Evolutionary conservation across 2,329 filamentous ascomycete species (phyloP).

Genomic region (Pseudogymnoascus sp.): DNA sequence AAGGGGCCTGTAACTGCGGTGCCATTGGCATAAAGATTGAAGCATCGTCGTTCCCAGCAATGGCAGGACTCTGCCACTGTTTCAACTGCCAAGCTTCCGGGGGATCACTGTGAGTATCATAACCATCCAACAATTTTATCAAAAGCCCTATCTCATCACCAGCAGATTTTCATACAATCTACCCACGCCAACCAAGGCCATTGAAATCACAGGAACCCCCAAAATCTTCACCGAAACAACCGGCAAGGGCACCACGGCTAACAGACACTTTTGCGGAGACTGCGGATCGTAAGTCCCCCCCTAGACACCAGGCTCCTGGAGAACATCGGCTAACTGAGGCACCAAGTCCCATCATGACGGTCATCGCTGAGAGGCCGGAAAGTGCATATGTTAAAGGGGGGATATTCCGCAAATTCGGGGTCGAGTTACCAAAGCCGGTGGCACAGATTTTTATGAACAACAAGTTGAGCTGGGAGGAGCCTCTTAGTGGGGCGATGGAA

Average conservation of each 20-base stretch:
- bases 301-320: too few species aligned
- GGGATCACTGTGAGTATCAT: background rate
- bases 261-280: slow-evolving; percentile 13
- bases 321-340: background rate
- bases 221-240: slow-evolving; percentile 11
- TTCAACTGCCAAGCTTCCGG: slow-evolving; percentile 11
- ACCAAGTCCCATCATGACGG: slow-evolving; percentile 12
- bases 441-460: slow-evolving; percentile 11
- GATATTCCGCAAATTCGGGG: slow-evolving; percentile 11
- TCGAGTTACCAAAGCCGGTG: slow-evolving; percentile 12
- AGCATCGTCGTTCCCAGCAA: slow-evolving; percentile 7
- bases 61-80: slow-evolving; percentile 12
- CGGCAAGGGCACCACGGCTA: slow-evolving; percentile 10
- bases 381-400: slow-evolving; percentile 12
- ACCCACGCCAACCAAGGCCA: slow-evolving; percentile 4
- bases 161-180: slow-evolving; percentile 12
- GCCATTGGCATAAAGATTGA: slow-evolving; percentile 11
- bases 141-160: background rate
- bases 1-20: slow-evolving; percentile 14
- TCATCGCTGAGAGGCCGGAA: slow-evolving; percentile 8
- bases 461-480: slow-evolving; percentile 12
- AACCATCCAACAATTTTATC: background rate
- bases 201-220: slow-evolving; percentile 11
- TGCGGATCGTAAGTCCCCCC: slow-evolving; percentile 10
- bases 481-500: background rate